Conservation (phyloP, 176 grass and related monocot genomes). For the Triticum dicoccoides region DNA sequence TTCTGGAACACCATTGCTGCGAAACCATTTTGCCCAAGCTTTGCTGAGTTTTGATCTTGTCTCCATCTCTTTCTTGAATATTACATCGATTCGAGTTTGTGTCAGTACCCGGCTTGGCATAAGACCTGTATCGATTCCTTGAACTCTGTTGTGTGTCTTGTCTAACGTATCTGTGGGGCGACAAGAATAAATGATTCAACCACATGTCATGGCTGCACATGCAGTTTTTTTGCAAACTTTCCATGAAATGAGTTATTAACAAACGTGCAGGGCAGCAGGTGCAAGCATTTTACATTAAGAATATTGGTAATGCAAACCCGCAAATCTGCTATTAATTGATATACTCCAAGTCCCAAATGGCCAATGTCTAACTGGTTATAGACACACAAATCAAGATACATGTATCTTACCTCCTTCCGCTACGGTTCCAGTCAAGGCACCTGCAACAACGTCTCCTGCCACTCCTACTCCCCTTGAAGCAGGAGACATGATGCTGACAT, state of each 20-base stretch:
- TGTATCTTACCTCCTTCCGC: neutral
- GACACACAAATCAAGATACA: neutral
- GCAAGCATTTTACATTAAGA: neutral
- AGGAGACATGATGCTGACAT: neutral
- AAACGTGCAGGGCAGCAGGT: too few relatives aligned
- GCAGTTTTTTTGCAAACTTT: too few relatives aligned
- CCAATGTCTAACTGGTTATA: neutral
- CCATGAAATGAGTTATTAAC: too few relatives aligned
- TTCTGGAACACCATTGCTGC: neutral
- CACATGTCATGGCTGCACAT: too few relatives aligned
- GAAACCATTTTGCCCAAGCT: constrained; percentile 22
- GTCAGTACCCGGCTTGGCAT: too few relatives aligned
- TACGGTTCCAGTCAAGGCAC: neutral
- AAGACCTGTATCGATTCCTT: neutral
- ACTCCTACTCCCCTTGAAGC: neutral
- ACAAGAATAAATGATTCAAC: neutral
- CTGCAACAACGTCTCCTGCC: neutral
- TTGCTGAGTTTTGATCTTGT: neutral
- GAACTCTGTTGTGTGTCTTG: neutral
- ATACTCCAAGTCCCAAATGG: neutral
- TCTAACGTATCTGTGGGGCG: neutral
- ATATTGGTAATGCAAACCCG: neutral
- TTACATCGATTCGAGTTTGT: neutral
- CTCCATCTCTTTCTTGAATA: too few relatives aligned
- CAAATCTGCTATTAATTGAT: neutral